Evolutionary conservation across 345 rosid genomes (phyloP).

Genomic region (Salix viminalis): DNA sequence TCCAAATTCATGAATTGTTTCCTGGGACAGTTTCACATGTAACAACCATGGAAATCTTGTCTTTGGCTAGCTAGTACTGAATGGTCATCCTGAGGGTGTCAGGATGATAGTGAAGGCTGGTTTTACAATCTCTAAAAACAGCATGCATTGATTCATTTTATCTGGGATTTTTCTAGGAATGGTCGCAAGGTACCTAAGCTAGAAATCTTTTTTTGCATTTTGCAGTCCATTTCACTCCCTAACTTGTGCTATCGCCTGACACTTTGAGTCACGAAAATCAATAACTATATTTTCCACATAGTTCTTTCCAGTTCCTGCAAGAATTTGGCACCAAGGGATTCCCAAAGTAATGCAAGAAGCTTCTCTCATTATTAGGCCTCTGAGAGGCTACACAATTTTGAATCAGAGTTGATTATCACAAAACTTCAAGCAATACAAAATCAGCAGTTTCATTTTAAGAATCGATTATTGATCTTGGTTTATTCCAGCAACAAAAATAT

Average conservation of each 20-base stretch:
- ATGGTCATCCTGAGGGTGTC: no score
- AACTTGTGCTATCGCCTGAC: not conserved
- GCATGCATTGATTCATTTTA: not conserved
- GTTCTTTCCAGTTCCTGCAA: no score
- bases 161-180: not conserved
- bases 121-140: not conserved
- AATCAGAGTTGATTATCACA: not conserved
- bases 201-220: not conserved
- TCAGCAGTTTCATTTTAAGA: no score
- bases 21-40: not conserved
- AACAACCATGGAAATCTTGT: not conserved
- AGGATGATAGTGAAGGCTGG: not conserved
- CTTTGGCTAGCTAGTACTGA: no score
- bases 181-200: not conserved
- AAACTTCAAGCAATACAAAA: not conserved
- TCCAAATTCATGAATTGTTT: not conserved
- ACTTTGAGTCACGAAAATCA: no score
- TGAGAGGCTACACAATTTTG: not conserved
- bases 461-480: not conserved
- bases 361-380: not conserved
- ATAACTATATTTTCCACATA: no score
- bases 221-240: not conserved
- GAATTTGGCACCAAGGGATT: not conserved
- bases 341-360: not conserved
- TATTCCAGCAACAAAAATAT: not conserved